Evolutionary conservation across 495 filamentous ascomycete species (phyloP).

Genomic region (Penicillium soppii): DNA sequence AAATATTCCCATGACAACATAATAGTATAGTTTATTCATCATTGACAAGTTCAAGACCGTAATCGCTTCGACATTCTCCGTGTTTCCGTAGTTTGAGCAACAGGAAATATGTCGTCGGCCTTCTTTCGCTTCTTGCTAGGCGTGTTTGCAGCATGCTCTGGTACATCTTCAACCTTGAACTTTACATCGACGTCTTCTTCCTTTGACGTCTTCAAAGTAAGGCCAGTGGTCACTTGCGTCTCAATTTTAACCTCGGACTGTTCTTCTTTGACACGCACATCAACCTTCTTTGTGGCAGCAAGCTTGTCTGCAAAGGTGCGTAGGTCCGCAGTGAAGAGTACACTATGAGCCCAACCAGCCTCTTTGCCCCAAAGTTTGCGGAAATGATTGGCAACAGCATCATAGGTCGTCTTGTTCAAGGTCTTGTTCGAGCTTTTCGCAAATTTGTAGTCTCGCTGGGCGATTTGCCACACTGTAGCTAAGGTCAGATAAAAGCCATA

Average conservation of each 20-base stretch:
- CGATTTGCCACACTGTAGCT: conserved; percentile 87
- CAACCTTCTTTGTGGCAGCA: conserved; percentile 45
- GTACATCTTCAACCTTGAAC: conserved; percentile 21
- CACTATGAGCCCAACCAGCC: conserved; percentile 96
- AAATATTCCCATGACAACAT: background rate
- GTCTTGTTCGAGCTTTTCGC: conserved; percentile 82
- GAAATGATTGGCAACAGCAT: conserved; percentile 87
- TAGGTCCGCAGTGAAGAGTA: conserved; percentile 93
- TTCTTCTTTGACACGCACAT: conserved; percentile 33
- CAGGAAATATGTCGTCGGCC: conserved; percentile 20
- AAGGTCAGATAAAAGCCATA: background rate
- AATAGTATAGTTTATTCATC: background rate
- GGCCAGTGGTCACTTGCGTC: conserved; percentile 25
- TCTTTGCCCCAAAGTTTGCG: conserved; percentile 88
- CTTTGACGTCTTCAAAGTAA: conserved; percentile 27
- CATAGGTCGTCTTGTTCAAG: conserved; percentile 83
- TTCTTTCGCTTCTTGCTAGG: conserved; percentile 19
- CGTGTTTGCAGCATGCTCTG: conserved; percentile 11
- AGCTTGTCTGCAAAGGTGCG: conserved; percentile 74
- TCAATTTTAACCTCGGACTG: conserved; percentile 27
- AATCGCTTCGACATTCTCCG: conserved; percentile 42
- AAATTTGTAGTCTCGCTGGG: conserved; percentile 91
- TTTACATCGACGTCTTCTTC: conserved; percentile 26
- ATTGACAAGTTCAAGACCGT: conserved; percentile 9
- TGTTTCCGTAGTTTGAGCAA: conserved; percentile 31